Base-by-base conservation (phyloP, 805 yeast genomes). In the Wickerhamomyces queroliae region DNA sequence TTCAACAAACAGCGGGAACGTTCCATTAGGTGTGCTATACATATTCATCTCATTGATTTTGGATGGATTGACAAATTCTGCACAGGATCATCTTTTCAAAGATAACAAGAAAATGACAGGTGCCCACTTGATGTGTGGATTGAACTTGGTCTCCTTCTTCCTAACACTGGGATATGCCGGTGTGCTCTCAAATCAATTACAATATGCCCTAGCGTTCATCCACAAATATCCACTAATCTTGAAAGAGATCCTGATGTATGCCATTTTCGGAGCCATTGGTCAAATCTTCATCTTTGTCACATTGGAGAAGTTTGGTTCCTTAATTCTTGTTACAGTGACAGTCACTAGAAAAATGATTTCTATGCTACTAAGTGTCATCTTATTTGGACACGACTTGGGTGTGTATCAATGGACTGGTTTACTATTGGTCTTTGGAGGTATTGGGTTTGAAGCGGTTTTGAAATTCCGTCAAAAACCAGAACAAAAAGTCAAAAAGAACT, bases 311-410 rank as follows among this genome's bases (percentile, higher is more conserved):
- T 93, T 86, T 56, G 96, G 91, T 36, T 87, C 96, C 2, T 66
- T 93, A 43, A 75, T 85, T 0, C 67, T 93, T 39, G 89, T 91
- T 22, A 91, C 96, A 30, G 91, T 95, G 15, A 93, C 98, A 0
- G 97, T 93, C 9, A 91, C 99, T 1, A 74, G 99, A 51, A 93
- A 93, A 56, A 91, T 93, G 96, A 67, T 89, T 36, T 88, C 97
- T 29, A 91, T 93, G 98, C 71, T 89, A 25, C 62, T 91, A 38
- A 84, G 95, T 53, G 96, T 93, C 37, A 59, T 87, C 4, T 64
- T 91, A 46, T 91, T 88, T 62, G 91, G 93, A n/a, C 97, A 93
- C 57, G 56, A 59, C 5, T 71, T 93, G 47, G 68, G 64, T 24
- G 7, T 40, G 3, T 61, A 66, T 8, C 98, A 93, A 63, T 84